Conservation (phyloP, 257 asterid genomes). For the Plantago elongata region DNA sequence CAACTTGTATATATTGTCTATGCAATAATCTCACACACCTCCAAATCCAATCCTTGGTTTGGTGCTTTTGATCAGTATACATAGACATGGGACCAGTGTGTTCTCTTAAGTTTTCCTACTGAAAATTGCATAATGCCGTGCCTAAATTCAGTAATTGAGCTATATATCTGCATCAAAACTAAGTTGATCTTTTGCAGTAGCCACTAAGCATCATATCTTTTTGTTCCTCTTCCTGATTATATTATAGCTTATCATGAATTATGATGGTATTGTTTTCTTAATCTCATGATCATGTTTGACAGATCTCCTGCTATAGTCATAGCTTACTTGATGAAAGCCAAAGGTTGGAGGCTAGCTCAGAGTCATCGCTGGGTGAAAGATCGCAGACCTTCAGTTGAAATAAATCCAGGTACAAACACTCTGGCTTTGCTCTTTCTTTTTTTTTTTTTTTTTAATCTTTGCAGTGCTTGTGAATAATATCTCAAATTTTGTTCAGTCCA, state of each 20-base stretch:
- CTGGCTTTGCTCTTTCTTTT: neutral
- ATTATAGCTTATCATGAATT: neutral
- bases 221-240: neutral
- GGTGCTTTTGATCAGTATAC: too few relatives aligned
- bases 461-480: neutral
- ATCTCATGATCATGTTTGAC: conserved; percentile 18
- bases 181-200: neutral
- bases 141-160: neutral
- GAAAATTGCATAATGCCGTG: neutral
- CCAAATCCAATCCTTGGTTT: too few relatives aligned
- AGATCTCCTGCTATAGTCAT: conserved; percentile 95
- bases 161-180: neutral
- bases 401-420: conserved; percentile 54
- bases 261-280: neutral
- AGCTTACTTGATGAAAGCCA: conserved; percentile 90
- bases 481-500: too few relatives aligned
- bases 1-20: too few relatives aligned
- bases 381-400: conserved; percentile 67
- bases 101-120: neutral
- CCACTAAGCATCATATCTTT: neutral
- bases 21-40: too few relatives aligned
- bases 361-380: conserved; percentile 96
- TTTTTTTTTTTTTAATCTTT: neutral
- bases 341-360: conserved; percentile 81
- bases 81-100: too few relatives aligned